Percentiles rank a stretch among this genome's conserved stretches.
These are phyloP conservation scores for Sanghuangporus baumii DNA, from an alignment of 1,284 basidiomycete species.

Conservation along the genomic window DNA sequence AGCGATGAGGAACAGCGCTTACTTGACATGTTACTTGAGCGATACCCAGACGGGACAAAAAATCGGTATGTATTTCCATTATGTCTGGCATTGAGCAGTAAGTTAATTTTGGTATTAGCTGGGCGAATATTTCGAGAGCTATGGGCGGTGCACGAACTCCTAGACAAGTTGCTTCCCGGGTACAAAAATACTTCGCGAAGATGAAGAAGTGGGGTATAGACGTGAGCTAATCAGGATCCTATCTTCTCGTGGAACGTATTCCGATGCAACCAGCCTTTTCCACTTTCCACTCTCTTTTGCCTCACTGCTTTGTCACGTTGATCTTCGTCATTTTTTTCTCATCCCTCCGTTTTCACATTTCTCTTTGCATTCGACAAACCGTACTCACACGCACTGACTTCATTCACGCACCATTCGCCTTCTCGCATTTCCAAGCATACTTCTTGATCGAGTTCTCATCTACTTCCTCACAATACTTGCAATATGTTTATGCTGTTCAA, in stretches of 20 bases:
- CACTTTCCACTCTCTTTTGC: not conserved
- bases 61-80: constrained; percentile 44
- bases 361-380: too few species aligned
- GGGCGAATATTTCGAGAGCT: constrained; percentile 72
- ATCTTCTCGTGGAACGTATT: not conserved
- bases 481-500: not conserved
- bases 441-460: not conserved
- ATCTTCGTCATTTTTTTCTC: too few species aligned
- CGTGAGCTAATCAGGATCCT: not conserved
- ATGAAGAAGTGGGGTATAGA: constrained; percentile 63
- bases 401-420: not conserved
- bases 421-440: not conserved
- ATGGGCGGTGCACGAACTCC: constrained; percentile 73
- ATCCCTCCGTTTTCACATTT: too few species aligned
- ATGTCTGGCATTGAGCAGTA: not conserved
- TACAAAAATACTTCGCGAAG: constrained; percentile 82
- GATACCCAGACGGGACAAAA: constrained; percentile 72
- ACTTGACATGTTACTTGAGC: constrained; percentile 62
- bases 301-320: not conserved
- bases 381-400: not conserved
- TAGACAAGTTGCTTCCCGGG: constrained; percentile 77
- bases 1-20: constrained; percentile 66
- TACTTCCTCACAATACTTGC: not conserved
- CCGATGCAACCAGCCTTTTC: not conserved
- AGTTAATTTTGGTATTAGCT: constrained; percentile 35